Base-by-base conservation (phyloP, 495 filamentous ascomycete genomes). In the Collariella sp. region DNA sequence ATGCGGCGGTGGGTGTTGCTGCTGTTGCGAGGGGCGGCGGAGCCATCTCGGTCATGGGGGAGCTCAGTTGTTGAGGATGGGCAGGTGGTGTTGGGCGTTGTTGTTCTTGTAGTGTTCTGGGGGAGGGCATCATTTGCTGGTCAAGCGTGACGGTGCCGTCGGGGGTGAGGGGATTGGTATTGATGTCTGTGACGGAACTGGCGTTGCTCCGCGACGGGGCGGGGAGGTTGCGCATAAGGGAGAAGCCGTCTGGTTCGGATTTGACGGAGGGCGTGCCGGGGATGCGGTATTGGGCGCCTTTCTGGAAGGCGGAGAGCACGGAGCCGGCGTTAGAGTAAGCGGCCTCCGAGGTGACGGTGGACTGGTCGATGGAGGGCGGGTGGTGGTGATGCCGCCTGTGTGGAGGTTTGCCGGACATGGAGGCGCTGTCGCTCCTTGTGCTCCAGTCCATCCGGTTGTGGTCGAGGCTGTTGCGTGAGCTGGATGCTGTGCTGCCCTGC, bases 211-310 rank as follows among this genome's bases (percentile, higher is more conserved):
- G 58, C 5, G 61, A 54, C 3, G 66, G 65, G 16, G 54, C 46
- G 5, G 71, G 70, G 22, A 70, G 55, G 41, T 65, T 65, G 22
- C 68, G 68, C 54, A 67, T 50, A 49, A 69, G 61, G 1, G 69
- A 63, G 53, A 70, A 72, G 15, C 62, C 62, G 29, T 70, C 70
- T 13, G 63, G 60, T 22, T 74, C 73, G 33, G 56, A 55, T 52
- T 74, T 78, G 36, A 72, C 62, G 11, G 68, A 46, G 50, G 67
- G 56, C 20, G 18, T 23, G 29, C 29, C 41, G 19, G 39, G 26
- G 9, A 56, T 11, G 40, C 60, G 66, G 54, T 66, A 71, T 45
- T 56, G 55, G 1, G 48, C 54, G 39, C 46, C 40, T n/a, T 52
- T 58, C 22, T 57, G 57, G 35, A 65, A 60, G 40, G 58, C 46